Evolutionary conservation across 495 filamentous ascomycete genomes (phyloP).

Genomic region (Articulospora tetracladia): DNA sequence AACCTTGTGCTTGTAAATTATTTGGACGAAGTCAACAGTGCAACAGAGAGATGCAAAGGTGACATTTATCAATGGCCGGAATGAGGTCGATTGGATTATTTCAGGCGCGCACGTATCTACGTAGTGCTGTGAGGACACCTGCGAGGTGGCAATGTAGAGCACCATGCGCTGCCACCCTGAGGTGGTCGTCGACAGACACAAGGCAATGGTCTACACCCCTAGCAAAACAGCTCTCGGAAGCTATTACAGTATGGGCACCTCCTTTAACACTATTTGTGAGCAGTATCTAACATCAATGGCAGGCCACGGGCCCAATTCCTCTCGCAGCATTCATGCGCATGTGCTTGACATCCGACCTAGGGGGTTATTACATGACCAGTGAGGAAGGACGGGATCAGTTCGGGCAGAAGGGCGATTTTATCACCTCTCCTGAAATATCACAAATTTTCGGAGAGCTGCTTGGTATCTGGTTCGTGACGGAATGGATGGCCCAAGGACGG

Average conservation of each 20-base stretch:
- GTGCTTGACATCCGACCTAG: constrained; percentile 87
- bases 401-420: constrained; percentile 86
- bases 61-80: background rate
- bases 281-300: constrained; percentile 7
- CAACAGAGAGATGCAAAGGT: constrained; percentile 12
- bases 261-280: background rate
- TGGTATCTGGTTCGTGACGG: constrained; percentile 89
- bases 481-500: constrained; percentile 90
- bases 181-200: constrained; percentile 26
- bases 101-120: constrained; percentile 17
- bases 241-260: constrained; percentile 65
- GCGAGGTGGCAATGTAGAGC: constrained; percentile 5
- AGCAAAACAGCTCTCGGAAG: constrained; percentile 76
- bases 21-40: constrained; percentile 1
- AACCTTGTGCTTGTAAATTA: background rate
- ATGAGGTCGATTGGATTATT: constrained; percentile 24
- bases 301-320: constrained; percentile 84
- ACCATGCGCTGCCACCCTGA: constrained; percentile 3
- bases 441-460: constrained; percentile 94
- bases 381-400: constrained; percentile 73
- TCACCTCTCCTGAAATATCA: constrained; percentile 95
- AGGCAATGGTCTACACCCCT: constrained; percentile 83
- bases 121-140: constrained; percentile 13
- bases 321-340: constrained; percentile 97
- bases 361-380: constrained; percentile 87